Conservation (phyloP, 2,329 filamentous ascomycete genomes). For the Aureobasidium uvarum region DNA sequence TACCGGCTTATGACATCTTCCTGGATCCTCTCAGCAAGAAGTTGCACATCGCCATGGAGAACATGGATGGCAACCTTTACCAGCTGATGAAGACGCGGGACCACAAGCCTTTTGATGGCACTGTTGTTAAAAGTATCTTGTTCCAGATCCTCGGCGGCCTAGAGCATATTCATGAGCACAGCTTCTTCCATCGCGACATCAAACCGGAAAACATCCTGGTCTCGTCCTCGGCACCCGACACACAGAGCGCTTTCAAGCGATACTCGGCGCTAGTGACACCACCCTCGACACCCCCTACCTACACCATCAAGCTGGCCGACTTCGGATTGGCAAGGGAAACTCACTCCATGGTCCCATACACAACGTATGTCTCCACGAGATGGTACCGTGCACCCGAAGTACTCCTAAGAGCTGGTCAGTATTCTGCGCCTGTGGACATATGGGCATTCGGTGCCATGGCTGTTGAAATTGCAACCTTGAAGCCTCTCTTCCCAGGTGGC, state of each 20-base stretch:
- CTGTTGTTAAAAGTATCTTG: conserved; percentile 94
- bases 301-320: conserved; percentile 97
- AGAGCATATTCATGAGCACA: conserved; percentile 94
- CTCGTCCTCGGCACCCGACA: conserved; percentile 82
- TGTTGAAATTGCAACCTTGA: conserved; percentile 93
- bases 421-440: conserved; percentile 96
- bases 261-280: conserved; percentile 94
- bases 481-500: conserved; percentile 93
- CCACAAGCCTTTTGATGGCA: conserved; percentile 86
- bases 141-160: conserved; percentile 96
- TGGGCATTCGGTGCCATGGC: conserved; percentile 99
- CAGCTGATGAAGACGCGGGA: conserved; percentile 98
- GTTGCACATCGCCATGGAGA: conserved; percentile 98
- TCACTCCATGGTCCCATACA: conserved; percentile 93
- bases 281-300: conserved; percentile 86
- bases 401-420: conserved; percentile 87
- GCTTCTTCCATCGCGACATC: conserved; percentile 98
- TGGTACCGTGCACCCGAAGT: conserved; percentile 97
- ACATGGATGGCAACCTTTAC: conserved; percentile 99
- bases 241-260: conserved; percentile 79
- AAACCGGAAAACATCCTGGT: conserved; percentile 99
- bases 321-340: conserved; percentile 98
- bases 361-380: conserved; percentile 94
- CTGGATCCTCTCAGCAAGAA: conserved; percentile 94
- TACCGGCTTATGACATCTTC: conserved; percentile 98